Base-by-base conservation (phyloP, 192 early-diverging fungal genomes). In the Chytriomyces sp. region DNA sequence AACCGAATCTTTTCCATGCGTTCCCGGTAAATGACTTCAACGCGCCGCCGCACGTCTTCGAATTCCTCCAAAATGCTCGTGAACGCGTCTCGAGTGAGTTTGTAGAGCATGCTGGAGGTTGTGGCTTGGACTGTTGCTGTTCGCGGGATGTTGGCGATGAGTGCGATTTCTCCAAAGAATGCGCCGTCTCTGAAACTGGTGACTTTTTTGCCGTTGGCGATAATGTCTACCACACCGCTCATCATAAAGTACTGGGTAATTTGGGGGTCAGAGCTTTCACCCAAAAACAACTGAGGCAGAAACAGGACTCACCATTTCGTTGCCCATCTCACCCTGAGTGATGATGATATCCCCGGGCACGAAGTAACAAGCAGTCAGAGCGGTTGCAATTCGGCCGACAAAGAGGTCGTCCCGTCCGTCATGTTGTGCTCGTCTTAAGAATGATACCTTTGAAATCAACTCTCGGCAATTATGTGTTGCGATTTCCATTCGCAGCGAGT, bases 211-310 rank as follows among this genome's bases (percentile, higher is more conserved):
- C 77, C 77, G 53, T 79, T 78, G 2, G 84, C 80, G 8, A 83
- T 67, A 48, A 83, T 75, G 18, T 83, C 85, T 0, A 88, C 82
- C 2, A 43, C 35, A 0, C 85, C 85, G 50, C 43, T 53, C 13
- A 80, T 46, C 45, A 87, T 84, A 63, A 88, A 88, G 69, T 77
- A 88, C 75, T 69, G 69, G 1, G 11, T 57, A 73, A 67, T 76
- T 26, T 77, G 78, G 79, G 79, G 79, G 45, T 80, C 72, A 13
- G 67, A 11, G 13, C 77, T 77, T 11, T 77, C 78, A 80, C 78
- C 20, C 67, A 1, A 0, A 80, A 16, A 8, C 0, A 0, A 20
- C 79, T 78, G 1, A 2, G 2, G 10, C 74, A n/a, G 44, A 80
- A 81, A 75, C 77, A 80, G 50, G 45, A 80, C 28, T 35, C 28